These are phyloP conservation scores for Crucibulum laeve DNA, from an alignment of 768 basidiomycete species.

Conservation along the genomic window DNA sequence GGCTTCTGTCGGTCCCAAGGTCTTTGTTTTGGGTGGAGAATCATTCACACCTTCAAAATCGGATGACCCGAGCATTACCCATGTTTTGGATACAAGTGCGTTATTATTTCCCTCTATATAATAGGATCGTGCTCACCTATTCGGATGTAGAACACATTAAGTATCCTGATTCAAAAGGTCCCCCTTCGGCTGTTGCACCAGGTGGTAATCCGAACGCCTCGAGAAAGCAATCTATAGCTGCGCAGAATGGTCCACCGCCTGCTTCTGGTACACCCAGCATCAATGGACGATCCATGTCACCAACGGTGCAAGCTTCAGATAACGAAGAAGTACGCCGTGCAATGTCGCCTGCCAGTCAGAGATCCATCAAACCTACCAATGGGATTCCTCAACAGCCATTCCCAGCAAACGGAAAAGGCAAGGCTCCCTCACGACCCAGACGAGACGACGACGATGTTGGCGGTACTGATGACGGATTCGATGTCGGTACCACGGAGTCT, in stretches of 20 bases:
- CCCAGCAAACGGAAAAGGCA: conserved; percentile 43
- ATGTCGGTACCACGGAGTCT: conserved; percentile 45
- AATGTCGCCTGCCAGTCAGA: conserved; percentile 54
- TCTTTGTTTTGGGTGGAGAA: conserved; percentile 95
- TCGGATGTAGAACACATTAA: conserved; percentile 78
- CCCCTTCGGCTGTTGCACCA: conserved; percentile 16
- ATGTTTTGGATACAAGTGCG: conserved; percentile 93
- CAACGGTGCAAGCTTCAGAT: conserved; percentile 27
- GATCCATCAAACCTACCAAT: conserved; percentile 40
- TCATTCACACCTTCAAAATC: conserved; percentile 67
- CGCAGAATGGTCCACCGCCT: conserved; percentile 20
- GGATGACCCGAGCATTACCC: conserved; percentile 81
- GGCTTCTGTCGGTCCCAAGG: conserved; percentile 84
- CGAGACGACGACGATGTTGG: conserved; percentile 38
- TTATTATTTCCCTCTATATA: conserved; percentile 11
- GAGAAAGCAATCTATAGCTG: conserved; percentile 47
- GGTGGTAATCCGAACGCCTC: conserved; percentile 29
- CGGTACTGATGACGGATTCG: conserved; percentile 52
- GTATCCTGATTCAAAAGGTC: conserved; percentile 65
- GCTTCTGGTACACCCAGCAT: conserved; percentile 15
- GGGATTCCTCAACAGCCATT: conserved; percentile 29
- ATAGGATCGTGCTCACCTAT: conserved; percentile 2
- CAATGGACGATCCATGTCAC: conserved; percentile 48
- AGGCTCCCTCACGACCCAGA: conserved; percentile 46
- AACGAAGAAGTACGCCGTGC: conserved; percentile 60